Base-by-base conservation (phyloP, 2,329 filamentous ascomycete genomes). In the Fusarium sp. region DNA sequence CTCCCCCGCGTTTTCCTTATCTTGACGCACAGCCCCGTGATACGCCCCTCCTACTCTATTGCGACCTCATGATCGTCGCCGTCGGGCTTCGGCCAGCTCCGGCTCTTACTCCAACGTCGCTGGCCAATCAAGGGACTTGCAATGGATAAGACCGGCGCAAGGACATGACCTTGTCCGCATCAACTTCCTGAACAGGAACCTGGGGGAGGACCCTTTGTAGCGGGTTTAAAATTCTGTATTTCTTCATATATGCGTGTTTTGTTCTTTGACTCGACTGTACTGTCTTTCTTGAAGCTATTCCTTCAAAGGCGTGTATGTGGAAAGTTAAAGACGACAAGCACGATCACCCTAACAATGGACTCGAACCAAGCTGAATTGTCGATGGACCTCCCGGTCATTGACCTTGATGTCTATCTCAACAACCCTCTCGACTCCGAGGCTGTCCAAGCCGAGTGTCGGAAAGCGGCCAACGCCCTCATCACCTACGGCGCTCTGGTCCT, bases 311-410 rank as follows among this genome's bases (percentile, higher is more conserved):
- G 8, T 16, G 5, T 9, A 14, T 27, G 42, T 46, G 18, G 14
- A 27, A 27, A 27, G 8, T 46, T 6, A 14, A 38, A 16, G 34
- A 38, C 34, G 34, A 27, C 13, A 46, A n/a, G 16, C 16, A 7
- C 27, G 8, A 20, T 33, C 20, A 14, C n/a, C 13, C 20, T 4
- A 50, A 62, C 38, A 31, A 76, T 77, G 69, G 62, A 69, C 44
- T 58, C 72, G 58, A 49, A 70, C 9, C 73, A 75, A 16, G 49
- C 54, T 36, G 75, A 79, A 42, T 65, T 76, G 16, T 68, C 78
- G 40, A 89, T 89, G 87, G 83, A 88, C 67, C 83, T 89, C 56
- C 86, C 87, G 54, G 79, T 89, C 73, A 80, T 88, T 75, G 84
- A 89, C 79, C 84, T 89, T 33, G 86, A 89, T 76, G 68, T 86